A percentile compares a stretch with the other conserved stretches of the same genome.
Evolutionary conservation across 495 filamentous ascomycete genomes (phyloP).

Genomic region (Penicillium riverlandense): DNA sequence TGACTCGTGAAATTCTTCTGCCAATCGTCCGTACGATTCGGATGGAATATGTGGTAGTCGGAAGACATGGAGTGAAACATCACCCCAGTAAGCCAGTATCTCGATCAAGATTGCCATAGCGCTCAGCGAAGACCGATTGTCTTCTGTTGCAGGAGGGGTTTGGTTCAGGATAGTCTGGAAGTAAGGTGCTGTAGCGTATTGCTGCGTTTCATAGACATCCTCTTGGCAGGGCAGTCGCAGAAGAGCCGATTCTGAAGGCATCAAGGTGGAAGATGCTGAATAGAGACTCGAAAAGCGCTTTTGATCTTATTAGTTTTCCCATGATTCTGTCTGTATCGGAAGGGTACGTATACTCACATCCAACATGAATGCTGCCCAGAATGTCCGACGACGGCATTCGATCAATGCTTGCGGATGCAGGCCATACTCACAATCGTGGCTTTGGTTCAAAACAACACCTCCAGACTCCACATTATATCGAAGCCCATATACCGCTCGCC

Average conservation of each 20-base stretch:
- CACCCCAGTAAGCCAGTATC: slow-evolving; percentile 56
- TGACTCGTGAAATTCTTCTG: slow-evolving; percentile 43
- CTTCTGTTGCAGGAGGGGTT: slow-evolving; percentile 10
- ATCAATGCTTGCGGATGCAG: slow-evolving; percentile 49
- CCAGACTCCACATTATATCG: slow-evolving; percentile 56
- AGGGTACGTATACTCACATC: slow-evolving; percentile 38
- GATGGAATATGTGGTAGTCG: slow-evolving; percentile 43
- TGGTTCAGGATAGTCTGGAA: slow-evolving; percentile 46
- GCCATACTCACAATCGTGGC: slow-evolving; percentile 45
- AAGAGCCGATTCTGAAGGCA: slow-evolving; percentile 50
- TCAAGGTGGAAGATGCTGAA: slow-evolving; percentile 32
- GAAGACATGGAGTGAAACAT: slow-evolving; percentile 52
- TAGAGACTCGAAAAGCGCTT: slow-evolving; percentile 53
- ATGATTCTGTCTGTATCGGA: neutral
- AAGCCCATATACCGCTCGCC: slow-evolving; percentile 49
- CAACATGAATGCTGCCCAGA: slow-evolving; percentile 58
- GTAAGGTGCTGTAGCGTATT: slow-evolving; percentile 44
- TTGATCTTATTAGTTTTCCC: neutral
- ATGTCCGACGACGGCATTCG: slow-evolving; percentile 60
- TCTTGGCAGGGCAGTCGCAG: slow-evolving; percentile 54
- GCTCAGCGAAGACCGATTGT: slow-evolving; percentile 33
- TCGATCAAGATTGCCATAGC: slow-evolving; percentile 55
- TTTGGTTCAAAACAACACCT: slow-evolving; percentile 37
- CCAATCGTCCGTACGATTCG: slow-evolving; percentile 31
- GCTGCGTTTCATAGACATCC: slow-evolving; percentile 49